Conservation (phyloP, 495 filamentous ascomycete genomes). For the Penicillium ochrochloron region DNA sequence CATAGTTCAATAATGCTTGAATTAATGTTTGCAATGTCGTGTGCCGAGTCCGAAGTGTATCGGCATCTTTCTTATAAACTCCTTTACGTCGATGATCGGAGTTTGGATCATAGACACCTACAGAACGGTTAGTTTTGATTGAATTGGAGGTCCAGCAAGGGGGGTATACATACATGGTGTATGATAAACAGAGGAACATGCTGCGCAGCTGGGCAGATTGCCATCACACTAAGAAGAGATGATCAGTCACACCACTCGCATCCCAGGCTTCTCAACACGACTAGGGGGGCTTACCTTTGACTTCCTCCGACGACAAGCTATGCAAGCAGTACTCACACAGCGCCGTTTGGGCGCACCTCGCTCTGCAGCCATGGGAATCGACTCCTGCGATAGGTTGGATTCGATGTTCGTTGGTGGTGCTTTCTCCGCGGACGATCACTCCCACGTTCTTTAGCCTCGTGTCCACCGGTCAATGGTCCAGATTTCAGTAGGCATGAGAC, state of each 20-base stretch:
- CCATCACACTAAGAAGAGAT: slow-evolving; percentile 74
- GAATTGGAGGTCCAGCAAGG: neutral
- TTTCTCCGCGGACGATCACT: slow-evolving; percentile 34
- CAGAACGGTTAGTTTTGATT: slow-evolving; percentile 2
- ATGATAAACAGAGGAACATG: slow-evolving; percentile 93
- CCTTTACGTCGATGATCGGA: slow-evolving; percentile 96
- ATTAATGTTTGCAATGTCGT: slow-evolving; percentile 90
- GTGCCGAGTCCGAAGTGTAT: slow-evolving; percentile 83
- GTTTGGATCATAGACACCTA: slow-evolving; percentile 88
- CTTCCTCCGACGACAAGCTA: slow-evolving; percentile 88
- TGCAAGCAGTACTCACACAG: slow-evolving; percentile 92
- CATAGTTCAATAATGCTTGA: slow-evolving; percentile 86
- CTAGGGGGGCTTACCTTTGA: slow-evolving; percentile 63
- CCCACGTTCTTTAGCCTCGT: slow-evolving; percentile 36
- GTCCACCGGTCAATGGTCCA: slow-evolving; percentile 37
- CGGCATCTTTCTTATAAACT: slow-evolving; percentile 93
- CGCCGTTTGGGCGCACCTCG: slow-evolving; percentile 66
- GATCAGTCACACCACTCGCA: slow-evolving; percentile 21
- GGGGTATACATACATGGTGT: slow-evolving; percentile 57
- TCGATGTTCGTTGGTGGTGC: slow-evolving; percentile 17
- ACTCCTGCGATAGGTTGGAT: slow-evolving; percentile 18
- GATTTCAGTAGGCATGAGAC: slow-evolving; percentile 10
- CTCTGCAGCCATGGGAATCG: slow-evolving; percentile 39
- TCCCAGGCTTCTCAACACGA: neutral
- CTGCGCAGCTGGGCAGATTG: slow-evolving; percentile 87